These are phyloP conservation scores for Jackrogersella minutella DNA, from an alignment of 495 filamentous ascomycete species.

Conservation along the genomic window DNA sequence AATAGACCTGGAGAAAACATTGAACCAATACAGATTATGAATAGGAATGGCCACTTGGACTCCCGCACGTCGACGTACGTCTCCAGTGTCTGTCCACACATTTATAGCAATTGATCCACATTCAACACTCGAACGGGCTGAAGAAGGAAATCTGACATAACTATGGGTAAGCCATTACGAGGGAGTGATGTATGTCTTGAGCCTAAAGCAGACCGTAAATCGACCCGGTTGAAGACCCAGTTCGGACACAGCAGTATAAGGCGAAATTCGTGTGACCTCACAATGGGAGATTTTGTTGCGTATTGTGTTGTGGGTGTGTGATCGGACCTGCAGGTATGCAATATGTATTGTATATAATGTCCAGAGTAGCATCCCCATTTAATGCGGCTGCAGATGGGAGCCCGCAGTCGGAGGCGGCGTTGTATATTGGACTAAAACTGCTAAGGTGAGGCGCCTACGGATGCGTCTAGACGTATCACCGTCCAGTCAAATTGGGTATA, in stretches of 20 bases:
- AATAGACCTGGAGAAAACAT: slow-evolving; percentile 19
- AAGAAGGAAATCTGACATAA: slow-evolving; percentile 32
- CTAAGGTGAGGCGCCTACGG: slow-evolving; percentile 16
- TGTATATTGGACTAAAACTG: slow-evolving; percentile 9
- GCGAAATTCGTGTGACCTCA: slow-evolving; percentile 16
- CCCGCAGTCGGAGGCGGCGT: slow-evolving; percentile 33
- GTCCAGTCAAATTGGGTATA: slow-evolving; percentile 12
- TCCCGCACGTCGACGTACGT: slow-evolving; percentile 24
- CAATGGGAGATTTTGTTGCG: neutral
- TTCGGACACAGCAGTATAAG: slow-evolving; percentile 20
- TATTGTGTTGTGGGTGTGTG: slow-evolving; percentile 17
- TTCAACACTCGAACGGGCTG: slow-evolving; percentile 19
- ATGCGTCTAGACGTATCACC: neutral
- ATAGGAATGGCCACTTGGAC: slow-evolving; percentile 31
- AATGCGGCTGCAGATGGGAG: slow-evolving; percentile 29
- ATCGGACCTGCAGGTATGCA: slow-evolving; percentile 37
- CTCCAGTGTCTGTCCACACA: slow-evolving; percentile 13
- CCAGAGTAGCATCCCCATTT: slow-evolving; percentile 16
- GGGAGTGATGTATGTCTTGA: slow-evolving; percentile 34
- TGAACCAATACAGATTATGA: neutral
- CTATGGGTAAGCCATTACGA: slow-evolving; percentile 6
- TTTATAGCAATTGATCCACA: slow-evolving; percentile 30
- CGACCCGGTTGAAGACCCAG: slow-evolving; percentile 1
- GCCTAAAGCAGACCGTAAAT: slow-evolving; percentile 10
- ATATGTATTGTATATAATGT: slow-evolving; percentile 17